These are phyloP conservation scores for Debaryomyces nepalensis DNA, from an alignment of 1,139 yeast species.

Conservation along the genomic window DNA sequence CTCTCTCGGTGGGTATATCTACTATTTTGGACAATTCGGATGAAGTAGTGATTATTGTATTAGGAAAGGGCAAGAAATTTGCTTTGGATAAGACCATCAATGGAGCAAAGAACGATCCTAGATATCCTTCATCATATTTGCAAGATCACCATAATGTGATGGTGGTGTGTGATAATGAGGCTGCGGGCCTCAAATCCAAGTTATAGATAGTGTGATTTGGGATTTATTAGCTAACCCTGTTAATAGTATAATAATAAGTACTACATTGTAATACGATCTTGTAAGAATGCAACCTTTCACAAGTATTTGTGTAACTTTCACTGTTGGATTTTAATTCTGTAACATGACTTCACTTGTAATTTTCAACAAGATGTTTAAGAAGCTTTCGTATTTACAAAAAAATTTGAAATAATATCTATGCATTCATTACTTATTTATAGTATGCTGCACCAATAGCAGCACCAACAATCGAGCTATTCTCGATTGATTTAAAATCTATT, in stretches of 20 bases:
- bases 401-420: background rate
- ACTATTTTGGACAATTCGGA: constrained; percentile 66
- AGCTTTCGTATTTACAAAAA: background rate
- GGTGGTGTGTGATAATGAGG: constrained; percentile 52
- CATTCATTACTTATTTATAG: constrained; percentile 18
- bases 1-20: constrained; percentile 64
- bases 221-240: too few relatives aligned
- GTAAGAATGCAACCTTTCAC: too few relatives aligned
- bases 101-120: constrained; percentile 40
- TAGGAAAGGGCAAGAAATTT: constrained; percentile 48
- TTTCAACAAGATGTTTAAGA: too few relatives aligned
- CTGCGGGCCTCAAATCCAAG: constrained; percentile 43
- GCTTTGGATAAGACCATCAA: constrained; percentile 51
- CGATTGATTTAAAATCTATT: constrained; percentile 45
- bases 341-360: too few relatives aligned
- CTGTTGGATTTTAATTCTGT: too few relatives aligned
- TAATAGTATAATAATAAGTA: too few relatives aligned
- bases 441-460: constrained; percentile 56
- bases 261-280: too few relatives aligned
- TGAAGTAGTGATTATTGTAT: constrained; percentile 54
- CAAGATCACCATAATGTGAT: constrained; percentile 51
- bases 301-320: too few relatives aligned
- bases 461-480: constrained; percentile 50
- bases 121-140: constrained; percentile 51
- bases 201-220: constrained; percentile 23